Percentiles rank a stretch among this genome's conserved stretches.
Conservation (phyloP, 1,139 yeast species). For the Geotrichum reessii region DNA sequence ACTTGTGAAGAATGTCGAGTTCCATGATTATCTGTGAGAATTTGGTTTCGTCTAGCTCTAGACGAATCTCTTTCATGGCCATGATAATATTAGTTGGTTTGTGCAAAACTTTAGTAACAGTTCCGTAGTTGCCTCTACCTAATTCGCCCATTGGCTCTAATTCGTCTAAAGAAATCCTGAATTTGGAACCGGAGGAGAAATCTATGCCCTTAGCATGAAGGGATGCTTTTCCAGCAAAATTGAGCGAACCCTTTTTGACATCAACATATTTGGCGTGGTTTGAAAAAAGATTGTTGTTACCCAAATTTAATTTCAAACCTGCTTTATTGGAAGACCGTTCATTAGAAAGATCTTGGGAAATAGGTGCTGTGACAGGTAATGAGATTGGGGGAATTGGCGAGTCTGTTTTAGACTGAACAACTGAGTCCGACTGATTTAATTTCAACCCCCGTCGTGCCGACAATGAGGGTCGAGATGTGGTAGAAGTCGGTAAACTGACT, state of each 20-base stretch:
- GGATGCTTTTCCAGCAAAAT: slow-evolving; percentile 90
- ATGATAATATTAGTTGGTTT: slow-evolving; percentile 88
- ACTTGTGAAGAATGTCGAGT: slow-evolving; percentile 83
- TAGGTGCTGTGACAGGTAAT: slow-evolving; percentile 5
- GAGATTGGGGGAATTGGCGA: background rate
- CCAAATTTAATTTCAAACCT: slow-evolving; percentile 15
- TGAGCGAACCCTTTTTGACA: slow-evolving; percentile 83
- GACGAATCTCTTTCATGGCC: slow-evolving; percentile 96
- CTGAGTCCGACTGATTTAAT: slow-evolving; percentile 18
- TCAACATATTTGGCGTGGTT: slow-evolving; percentile 84
- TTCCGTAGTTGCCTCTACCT: slow-evolving; percentile 94
- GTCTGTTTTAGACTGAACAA: background rate
- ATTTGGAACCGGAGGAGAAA: slow-evolving; percentile 81
- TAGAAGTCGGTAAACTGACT: slow-evolving; percentile 9
- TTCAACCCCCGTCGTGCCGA: slow-evolving; percentile 35
- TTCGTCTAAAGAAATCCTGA: slow-evolving; percentile 81
- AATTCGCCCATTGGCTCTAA: slow-evolving; percentile 77
- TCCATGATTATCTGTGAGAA: slow-evolving; percentile 95
- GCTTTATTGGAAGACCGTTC: slow-evolving; percentile 14
- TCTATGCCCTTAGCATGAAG: slow-evolving; percentile 88
- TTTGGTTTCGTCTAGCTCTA: slow-evolving; percentile 86
- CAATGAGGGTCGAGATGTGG: slow-evolving; percentile 27
- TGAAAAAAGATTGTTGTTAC: slow-evolving; percentile 45
- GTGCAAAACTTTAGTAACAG: slow-evolving; percentile 86
- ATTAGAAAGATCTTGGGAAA: background rate